Evolutionary conservation across 805 yeast genomes (phyloP).

Genomic region (Saccharomycopsis sp.): DNA sequence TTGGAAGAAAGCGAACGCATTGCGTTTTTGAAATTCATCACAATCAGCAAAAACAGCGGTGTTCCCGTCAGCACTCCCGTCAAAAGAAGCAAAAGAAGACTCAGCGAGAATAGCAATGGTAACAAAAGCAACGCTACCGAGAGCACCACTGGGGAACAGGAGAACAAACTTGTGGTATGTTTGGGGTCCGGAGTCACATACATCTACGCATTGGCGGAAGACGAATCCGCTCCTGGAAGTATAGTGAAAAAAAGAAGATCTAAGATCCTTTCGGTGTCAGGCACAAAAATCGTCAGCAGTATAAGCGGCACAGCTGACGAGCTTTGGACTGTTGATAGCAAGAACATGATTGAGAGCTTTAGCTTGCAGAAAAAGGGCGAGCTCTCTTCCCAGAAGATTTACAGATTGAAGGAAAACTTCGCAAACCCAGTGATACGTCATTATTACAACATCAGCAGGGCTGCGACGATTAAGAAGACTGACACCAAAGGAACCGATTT

Average conservation of each 20-base stretch:
- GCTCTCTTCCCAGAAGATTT: not conserved
- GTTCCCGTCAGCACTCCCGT: not conserved
- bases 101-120: not conserved
- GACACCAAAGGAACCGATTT: not conserved
- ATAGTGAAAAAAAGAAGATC: conserved; percentile 1
- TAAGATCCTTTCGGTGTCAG: not conserved
- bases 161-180: not conserved
- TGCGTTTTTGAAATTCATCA: conserved; percentile 6
- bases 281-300: not conserved
- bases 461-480: not conserved
- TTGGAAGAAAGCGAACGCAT: conserved; percentile 3
- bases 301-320: not conserved
- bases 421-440: not conserved
- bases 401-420: not conserved
- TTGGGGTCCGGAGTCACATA: not conserved
- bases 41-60: not conserved
- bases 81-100: conserved; percentile 9
- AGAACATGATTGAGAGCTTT: not conserved
- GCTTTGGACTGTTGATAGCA: not conserved
- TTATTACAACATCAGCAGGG: not conserved
- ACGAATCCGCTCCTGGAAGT: not conserved
- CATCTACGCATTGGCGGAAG: not conserved
- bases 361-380: not conserved
- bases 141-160: not conserved
- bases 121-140: not conserved